A percentile compares a stretch with the other conserved stretches of the same genome.
Evolutionary conservation across 1,284 basidiomycete genomes (phyloP).

Genomic region (Pseudomicrostroma phylloplanum): DNA sequence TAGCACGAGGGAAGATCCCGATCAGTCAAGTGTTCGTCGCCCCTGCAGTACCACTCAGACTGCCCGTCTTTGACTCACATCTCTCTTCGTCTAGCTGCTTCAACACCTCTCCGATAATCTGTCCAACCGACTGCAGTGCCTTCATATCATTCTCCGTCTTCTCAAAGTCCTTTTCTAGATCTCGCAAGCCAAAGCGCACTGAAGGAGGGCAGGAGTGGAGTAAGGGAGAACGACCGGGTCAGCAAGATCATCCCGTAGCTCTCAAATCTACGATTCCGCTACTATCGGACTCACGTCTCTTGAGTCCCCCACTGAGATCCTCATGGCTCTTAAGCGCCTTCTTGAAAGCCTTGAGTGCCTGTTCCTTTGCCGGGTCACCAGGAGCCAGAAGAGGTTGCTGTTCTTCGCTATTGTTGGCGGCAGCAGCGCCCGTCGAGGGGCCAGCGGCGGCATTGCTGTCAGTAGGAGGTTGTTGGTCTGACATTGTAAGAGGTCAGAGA

Average conservation of each 20-base stretch:
- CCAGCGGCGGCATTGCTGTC: not conserved
- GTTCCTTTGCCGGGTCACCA: conserved; percentile 27
- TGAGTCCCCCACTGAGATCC: conserved; percentile 49
- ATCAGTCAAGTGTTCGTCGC: not conserved
- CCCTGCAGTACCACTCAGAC: not conserved
- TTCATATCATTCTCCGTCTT: conserved; percentile 99
- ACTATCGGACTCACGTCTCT: conserved; percentile 29
- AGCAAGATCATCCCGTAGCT: not conserved
- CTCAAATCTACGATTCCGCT: not conserved
- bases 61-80: conserved; percentile 60
- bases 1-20: not conserved
- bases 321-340: conserved; percentile 54
- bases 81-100: conserved; percentile 97
- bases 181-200: conserved; percentile 56
- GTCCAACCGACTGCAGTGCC: conserved; percentile 95
- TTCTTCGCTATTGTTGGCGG: not conserved
- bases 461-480: not conserved
- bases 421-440: not conserved
- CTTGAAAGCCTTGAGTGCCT: conserved; percentile 43
- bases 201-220: conserved; percentile 3
- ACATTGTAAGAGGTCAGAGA: not conserved
- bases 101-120: conserved; percentile 98
- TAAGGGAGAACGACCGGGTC: not conserved
- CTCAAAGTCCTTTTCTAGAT: conserved; percentile 79
- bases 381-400: conserved; percentile 9